Conservation (phyloP, 2,329 filamentous ascomycete genomes). For the Arthroderma sp. region DNA sequence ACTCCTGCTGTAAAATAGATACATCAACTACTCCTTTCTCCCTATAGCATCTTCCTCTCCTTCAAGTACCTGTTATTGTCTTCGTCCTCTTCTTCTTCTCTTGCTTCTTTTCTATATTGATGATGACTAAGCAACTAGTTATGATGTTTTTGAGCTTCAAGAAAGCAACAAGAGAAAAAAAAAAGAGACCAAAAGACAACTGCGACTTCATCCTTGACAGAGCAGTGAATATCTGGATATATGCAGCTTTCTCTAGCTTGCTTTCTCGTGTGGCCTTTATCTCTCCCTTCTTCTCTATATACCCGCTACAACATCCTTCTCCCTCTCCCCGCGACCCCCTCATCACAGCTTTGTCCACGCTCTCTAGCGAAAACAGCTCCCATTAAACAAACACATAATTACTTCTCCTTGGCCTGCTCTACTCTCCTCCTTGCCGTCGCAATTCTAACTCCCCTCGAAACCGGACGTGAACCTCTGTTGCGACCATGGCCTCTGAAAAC, state of each 20-base stretch:
- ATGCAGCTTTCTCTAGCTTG: background rate
- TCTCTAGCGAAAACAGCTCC: background rate
- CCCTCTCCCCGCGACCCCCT: background rate
- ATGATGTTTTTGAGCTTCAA: background rate
- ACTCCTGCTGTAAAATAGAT: too few species aligned
- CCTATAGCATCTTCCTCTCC: too few species aligned
- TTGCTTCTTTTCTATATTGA: background rate
- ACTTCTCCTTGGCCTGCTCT: background rate
- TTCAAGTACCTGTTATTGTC: too few species aligned
- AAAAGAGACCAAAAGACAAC: background rate
- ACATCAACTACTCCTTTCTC: too few species aligned
- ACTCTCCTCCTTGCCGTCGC: background rate
- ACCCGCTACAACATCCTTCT: background rate
- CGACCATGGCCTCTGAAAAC: conserved; percentile 31
- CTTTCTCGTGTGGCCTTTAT: too few species aligned
- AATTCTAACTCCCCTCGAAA: background rate
- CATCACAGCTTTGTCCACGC: background rate
- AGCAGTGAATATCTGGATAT: background rate
- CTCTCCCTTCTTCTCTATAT: too few species aligned
- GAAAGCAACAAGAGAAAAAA: background rate
- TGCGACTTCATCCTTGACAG: background rate
- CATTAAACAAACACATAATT: background rate
- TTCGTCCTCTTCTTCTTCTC: background rate
- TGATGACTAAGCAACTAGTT: background rate
- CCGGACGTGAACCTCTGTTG: background rate